Conservation (phyloP, 345 rosid genomes). For the Cardamine resedifolia region DNA sequence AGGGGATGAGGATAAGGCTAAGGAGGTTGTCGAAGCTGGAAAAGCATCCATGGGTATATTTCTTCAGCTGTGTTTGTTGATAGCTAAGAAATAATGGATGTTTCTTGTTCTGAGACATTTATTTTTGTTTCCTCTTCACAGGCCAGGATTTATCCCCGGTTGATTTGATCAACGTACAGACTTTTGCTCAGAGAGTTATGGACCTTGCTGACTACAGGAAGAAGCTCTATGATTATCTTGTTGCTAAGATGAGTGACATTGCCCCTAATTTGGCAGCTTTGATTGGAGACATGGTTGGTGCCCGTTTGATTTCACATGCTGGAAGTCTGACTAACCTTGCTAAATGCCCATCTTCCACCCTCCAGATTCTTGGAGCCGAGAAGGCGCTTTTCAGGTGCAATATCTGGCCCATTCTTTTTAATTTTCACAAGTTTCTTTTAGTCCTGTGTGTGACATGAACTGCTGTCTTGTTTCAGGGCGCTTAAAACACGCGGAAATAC, state of each 20-base stretch:
- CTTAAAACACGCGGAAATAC: slow-evolving; percentile 95
- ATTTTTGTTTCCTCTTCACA: slow-evolving; percentile 31
- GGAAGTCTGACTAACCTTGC: slow-evolving; percentile 99
- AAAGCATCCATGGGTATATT: slow-evolving; percentile 93
- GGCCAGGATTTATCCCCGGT: slow-evolving; percentile 89
- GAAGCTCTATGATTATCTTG: slow-evolving; percentile 87
- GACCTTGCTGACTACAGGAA: slow-evolving; percentile 88
- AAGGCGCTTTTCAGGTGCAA: slow-evolving; percentile 92
- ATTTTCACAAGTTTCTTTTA: not conserved
- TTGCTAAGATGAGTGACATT: slow-evolving; percentile 87
- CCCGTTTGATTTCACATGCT: slow-evolving; percentile 97
- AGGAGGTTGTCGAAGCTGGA: slow-evolving; percentile 89
- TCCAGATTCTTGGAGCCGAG: slow-evolving; percentile 98
- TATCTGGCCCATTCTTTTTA: not conserved
- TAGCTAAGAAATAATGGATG: not conserved
- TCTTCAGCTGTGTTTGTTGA: not conserved
- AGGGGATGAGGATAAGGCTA: slow-evolving; percentile 94
- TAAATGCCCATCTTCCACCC: slow-evolving; percentile 97
- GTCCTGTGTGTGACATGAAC: slow-evolving; percentile 6
- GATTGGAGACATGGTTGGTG: slow-evolving; percentile 97
- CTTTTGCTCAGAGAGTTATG: slow-evolving; percentile 83
- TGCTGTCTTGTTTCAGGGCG: slow-evolving; percentile 52
- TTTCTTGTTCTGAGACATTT: not conserved
- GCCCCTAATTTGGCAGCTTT: slow-evolving; percentile 94
- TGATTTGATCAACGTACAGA: slow-evolving; percentile 85